Base-by-base conservation (phyloP, 2,329 filamentous ascomycete genomes). In the Ophiostoma australiae region DNA sequence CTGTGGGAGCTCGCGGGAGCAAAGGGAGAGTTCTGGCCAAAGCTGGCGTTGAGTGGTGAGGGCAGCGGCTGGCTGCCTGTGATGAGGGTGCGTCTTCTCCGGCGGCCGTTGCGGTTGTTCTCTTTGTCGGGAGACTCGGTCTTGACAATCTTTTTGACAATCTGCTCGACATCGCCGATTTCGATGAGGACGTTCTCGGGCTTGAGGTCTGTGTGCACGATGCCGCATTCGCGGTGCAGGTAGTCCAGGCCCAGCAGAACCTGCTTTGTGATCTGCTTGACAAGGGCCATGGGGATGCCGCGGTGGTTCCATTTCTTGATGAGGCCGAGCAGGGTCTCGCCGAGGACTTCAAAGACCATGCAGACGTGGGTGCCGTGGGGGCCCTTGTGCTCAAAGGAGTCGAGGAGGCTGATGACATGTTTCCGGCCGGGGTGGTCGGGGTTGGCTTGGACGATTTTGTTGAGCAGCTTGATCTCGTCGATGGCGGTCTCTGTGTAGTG, bases 271-370 rank as follows among this genome's bases (percentile, higher is more conserved):
- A 99, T 99, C 80, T 98, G 95, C 84, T 97, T 97, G 79, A 98
- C 95, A 17, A 99, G 86, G 20, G 92, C 88, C 90, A 97, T 97
- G 63, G 95, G 95, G 72, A 99, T 98, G 68, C 95, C 95, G 73
- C 95, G 88, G 80, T 98, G 95, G 80, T 98, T 97, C 94, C 94
- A 98, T 77, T 92, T 90, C 87, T 98, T 98, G 85, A 99, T 97
- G 78, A 99, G 82, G 35, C 95, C 94, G 70, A 98, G 83, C 74
- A 98, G 82, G 78, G 98, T 98, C 85, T 98, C 94, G 70, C 95
- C 95, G 71, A 99, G 82, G 3, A 99, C 95, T 80, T 99, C 95
- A 77, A 99, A 99, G 8, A 99, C 95, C 94, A 99, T 98, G 84
- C 95, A 99, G 72, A 98, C 93, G 78, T 99, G 95, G 69, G 93